Evolutionary conservation across 768 basidiomycete species (phyloP).

Genomic region (Chalciporus pseudorubinellus): DNA sequence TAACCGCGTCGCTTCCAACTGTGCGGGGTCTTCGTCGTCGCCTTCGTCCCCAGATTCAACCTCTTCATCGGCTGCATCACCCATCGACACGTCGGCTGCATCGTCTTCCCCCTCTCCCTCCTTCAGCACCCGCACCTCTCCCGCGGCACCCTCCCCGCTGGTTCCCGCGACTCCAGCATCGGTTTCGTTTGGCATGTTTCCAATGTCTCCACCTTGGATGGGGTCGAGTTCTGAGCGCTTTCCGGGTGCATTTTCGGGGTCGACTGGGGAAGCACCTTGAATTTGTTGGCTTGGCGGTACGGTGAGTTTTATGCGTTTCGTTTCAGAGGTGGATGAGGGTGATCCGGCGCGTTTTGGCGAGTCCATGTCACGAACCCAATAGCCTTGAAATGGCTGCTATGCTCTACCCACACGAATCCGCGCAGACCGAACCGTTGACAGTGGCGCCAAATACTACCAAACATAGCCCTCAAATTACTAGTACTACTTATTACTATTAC

Average conservation of each 20-base stretch:
- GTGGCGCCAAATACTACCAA: too few species aligned
- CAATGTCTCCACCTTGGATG: constrained; percentile 72
- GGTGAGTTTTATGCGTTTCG: constrained; percentile 58
- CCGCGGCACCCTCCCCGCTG: constrained; percentile 22
- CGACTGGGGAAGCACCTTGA: constrained; percentile 72
- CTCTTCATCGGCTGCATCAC: constrained; percentile 73
- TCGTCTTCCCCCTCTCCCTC: constrained; percentile 66
- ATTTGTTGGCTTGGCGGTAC: constrained; percentile 43
- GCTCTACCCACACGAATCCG: too few species aligned
- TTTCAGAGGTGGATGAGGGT: constrained; percentile 50
- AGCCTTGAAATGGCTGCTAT: constrained; percentile 9
- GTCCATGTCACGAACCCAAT: constrained; percentile 45
- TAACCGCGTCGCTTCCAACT: constrained; percentile 74
- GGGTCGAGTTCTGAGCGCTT: constrained; percentile 90
- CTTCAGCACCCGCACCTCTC: constrained; percentile 40
- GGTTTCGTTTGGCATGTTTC: constrained; percentile 55
- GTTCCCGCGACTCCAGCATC: constrained; percentile 17
- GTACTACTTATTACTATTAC: too few species aligned
- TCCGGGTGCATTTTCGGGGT: constrained; percentile 75
- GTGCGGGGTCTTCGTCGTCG: constrained; percentile 84
- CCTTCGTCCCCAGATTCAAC: constrained; percentile 75
- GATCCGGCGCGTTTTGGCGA: constrained; percentile 66
- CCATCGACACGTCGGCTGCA: constrained; percentile 77
- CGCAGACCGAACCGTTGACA: too few species aligned
- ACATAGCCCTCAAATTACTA: too few species aligned